These are phyloP conservation scores for Mycena haematopus DNA, from an alignment of 768 basidiomycete genomes.

Conservation along the genomic window DNA sequence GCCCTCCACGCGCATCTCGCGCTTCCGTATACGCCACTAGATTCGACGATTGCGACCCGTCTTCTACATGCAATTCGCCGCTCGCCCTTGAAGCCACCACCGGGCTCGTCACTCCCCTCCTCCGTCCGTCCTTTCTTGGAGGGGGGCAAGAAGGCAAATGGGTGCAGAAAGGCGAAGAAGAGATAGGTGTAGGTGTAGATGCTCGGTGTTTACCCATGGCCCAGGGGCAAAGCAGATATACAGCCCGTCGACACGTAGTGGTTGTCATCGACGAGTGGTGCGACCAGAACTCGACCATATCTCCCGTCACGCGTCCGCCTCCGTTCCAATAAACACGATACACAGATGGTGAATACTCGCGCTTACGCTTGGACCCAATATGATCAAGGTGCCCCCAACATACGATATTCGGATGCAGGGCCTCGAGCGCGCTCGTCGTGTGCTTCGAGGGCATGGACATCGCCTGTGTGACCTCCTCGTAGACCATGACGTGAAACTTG, in stretches of 20 bases:
- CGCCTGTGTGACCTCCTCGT: conserved; percentile 95
- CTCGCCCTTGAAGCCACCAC: no score
- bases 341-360: neutral
- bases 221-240: conserved; percentile 99
- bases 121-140: no score
- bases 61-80: no score
- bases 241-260: conserved; percentile 86
- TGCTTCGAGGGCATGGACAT: conserved; percentile 90
- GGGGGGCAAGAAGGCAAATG: no score
- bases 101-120: no score
- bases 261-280: conserved; percentile 92
- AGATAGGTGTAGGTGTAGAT: no score
- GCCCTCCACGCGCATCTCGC: no score
- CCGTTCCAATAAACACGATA: neutral
- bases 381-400: conserved; percentile 93
- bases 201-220: no score
- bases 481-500: conserved; percentile 88
- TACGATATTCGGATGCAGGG: conserved; percentile 84
- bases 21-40: no score
- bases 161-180: no score
- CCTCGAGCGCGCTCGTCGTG: conserved; percentile 86
- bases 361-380: conserved; percentile 75
- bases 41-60: no score
- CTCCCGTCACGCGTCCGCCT: no score
- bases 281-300: conserved; percentile 86